Evolutionary conservation across 106 monocot species (phyloP).

Genomic region (Acorus gramineus): DNA sequence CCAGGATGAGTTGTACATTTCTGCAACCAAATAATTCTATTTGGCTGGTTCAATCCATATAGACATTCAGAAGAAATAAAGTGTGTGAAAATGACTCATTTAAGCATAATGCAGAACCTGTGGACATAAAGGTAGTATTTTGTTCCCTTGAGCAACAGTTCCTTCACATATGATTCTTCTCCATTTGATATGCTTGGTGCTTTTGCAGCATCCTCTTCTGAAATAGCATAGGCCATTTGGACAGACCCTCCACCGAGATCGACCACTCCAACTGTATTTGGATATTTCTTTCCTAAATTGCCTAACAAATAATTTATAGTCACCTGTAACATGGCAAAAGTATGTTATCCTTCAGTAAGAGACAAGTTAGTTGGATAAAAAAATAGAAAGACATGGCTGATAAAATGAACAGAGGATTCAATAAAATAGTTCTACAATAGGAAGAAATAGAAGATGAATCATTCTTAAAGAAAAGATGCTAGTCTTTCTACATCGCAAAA

Average conservation of each 20-base stretch:
- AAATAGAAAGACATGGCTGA: too few relatives aligned
- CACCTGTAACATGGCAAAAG: slow-evolving; percentile 20
- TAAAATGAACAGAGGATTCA: too few relatives aligned
- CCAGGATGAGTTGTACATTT: too few relatives aligned
- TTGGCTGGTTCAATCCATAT: neutral
- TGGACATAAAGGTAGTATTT: slow-evolving; percentile 65
- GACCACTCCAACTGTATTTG: slow-evolving; percentile 61
- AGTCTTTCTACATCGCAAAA: too few relatives aligned
- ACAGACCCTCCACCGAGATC: slow-evolving; percentile 75
- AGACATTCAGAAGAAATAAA: neutral
- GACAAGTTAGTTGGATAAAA: too few relatives aligned
- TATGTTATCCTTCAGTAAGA: too few relatives aligned
- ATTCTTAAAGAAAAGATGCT: too few relatives aligned
- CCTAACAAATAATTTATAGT: slow-evolving; percentile 61
- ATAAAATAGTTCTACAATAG: too few relatives aligned
- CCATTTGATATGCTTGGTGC: slow-evolving; percentile 39
- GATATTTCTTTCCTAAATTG: slow-evolving; percentile 46
- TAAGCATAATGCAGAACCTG: slow-evolving; percentile 26
- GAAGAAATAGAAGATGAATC: too few relatives aligned
- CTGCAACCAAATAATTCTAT: too few relatives aligned
- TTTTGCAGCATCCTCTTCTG: slow-evolving; percentile 49
- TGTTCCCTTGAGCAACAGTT: slow-evolving; percentile 45
- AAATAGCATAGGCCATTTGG: slow-evolving; percentile 80
- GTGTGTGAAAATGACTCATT: neutral
- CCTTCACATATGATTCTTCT: slow-evolving; percentile 51